Evolutionary conservation across 2,329 filamentous ascomycete species (phyloP).

Genomic region (Chaetothyriales sp.): DNA sequence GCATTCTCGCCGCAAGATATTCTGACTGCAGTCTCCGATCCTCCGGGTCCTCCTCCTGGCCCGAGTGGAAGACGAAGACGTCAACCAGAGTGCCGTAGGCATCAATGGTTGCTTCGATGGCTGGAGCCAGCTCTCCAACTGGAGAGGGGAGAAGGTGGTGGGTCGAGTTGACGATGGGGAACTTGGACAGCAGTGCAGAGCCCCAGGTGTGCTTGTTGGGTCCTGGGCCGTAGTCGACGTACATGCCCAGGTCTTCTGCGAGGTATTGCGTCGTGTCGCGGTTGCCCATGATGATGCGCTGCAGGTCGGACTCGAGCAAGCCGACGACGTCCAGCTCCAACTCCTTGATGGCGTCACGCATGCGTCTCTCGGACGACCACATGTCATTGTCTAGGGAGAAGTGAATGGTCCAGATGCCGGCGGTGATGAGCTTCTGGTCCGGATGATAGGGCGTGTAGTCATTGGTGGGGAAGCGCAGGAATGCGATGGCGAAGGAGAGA

Average conservation of each 20-base stretch:
- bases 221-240: constrained; percentile 90
- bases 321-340: constrained; percentile 95
- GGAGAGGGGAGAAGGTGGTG: constrained; percentile 90
- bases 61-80: constrained; percentile 96
- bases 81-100: constrained; percentile 83
- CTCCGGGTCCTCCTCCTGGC: constrained; percentile 90
- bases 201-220: constrained; percentile 99
- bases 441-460: constrained; percentile 83
- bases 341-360: constrained; percentile 81
- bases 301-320: constrained; percentile 81
- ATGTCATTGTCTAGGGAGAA: constrained; percentile 97
- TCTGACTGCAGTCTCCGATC: constrained; percentile 75
- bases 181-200: constrained; percentile 81
- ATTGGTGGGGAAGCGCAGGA: constrained; percentile 81
- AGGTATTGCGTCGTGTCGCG: constrained; percentile 90
- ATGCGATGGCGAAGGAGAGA: constrained; percentile 65
- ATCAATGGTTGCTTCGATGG: constrained; percentile 91
- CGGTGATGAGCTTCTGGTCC: constrained; percentile 75
- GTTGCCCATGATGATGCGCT: constrained; percentile 99
- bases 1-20: constrained; percentile 83
- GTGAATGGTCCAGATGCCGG: constrained; percentile 97
- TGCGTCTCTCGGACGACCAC: constrained; percentile 92
- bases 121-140: constrained; percentile 85
- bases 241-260: constrained; percentile 95
- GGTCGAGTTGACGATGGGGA: constrained; percentile 92